A percentile compares a stretch with the other conserved stretches of the same genome.
These are phyloP conservation scores for Omphalotus guepiniiformis DNA, from an alignment of 768 basidiomycete species.

Conservation along the genomic window DNA sequence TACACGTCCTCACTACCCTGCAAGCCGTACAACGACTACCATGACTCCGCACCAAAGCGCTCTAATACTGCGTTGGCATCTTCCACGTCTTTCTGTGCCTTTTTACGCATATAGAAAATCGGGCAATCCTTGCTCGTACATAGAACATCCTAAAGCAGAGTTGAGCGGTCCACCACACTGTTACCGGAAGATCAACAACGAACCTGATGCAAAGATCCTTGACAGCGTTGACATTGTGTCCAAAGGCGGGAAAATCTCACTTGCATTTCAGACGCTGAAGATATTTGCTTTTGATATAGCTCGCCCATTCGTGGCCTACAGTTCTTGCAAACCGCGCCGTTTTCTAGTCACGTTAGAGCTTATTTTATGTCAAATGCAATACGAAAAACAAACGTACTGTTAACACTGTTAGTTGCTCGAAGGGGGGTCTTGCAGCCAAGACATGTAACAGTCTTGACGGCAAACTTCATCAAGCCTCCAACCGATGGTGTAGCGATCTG, in stretches of 20 bases:
- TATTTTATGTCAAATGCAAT: background rate
- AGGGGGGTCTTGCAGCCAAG: constrained; percentile 93
- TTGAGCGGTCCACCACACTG: background rate
- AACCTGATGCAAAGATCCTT: constrained; percentile 95
- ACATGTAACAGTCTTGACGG: constrained; percentile 93
- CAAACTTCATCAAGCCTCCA: constrained; percentile 98
- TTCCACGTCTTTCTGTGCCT: constrained; percentile 96
- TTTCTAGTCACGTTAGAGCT: constrained; percentile 32
- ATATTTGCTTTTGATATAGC: constrained; percentile 87
- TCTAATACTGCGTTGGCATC: constrained; percentile 76
- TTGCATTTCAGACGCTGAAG: constrained; percentile 72
- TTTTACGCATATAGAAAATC: constrained; percentile 98
- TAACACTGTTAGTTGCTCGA: constrained; percentile 67
- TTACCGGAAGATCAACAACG: constrained; percentile 7
- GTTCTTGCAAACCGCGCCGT: constrained; percentile 92
- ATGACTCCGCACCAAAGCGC: constrained; percentile 75
- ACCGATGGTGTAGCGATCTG: constrained; percentile 95
- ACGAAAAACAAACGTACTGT: constrained; percentile 39
- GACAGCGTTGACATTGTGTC: constrained; percentile 99
- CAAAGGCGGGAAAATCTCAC: constrained; percentile 91
- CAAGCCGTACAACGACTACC: constrained; percentile 37
- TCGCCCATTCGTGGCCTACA: constrained; percentile 84
- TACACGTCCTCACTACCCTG: background rate
- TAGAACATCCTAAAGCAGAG: constrained; percentile 73
- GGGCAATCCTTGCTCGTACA: constrained; percentile 98